A percentile compares a stretch with the other conserved stretches of the same genome.
Evolutionary conservation across 495 filamentous ascomycete genomes (phyloP).

Genomic region (Annulohypoxylon bovei): DNA sequence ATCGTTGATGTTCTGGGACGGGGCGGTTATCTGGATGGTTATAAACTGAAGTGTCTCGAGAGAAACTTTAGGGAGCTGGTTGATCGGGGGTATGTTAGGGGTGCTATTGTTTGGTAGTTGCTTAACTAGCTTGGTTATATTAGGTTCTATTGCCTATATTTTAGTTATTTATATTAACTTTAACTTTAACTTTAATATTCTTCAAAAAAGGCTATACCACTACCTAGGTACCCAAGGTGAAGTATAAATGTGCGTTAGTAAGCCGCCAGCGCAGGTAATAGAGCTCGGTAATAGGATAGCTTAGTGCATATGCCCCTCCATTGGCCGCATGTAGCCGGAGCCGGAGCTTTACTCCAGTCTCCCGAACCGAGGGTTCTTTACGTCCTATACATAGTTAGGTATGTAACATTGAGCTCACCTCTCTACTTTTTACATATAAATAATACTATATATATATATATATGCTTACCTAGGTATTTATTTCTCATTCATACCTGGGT

Average conservation of each 20-base stretch:
- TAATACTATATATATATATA: neutral
- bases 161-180: neutral
- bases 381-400: neutral
- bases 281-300: conserved; percentile 3
- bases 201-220: too few species aligned
- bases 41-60: conserved; percentile 28
- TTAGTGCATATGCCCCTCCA: conserved; percentile 26
- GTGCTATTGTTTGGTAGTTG: conserved; percentile 31
- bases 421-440: neutral
- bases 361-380: conserved; percentile 24
- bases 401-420: too few species aligned
- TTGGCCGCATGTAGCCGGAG: conserved; percentile 39
- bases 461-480: neutral
- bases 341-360: conserved; percentile 25
- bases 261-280: neutral
- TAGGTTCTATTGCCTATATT: neutral
- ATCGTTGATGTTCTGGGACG: conserved; percentile 28
- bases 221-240: too few species aligned
- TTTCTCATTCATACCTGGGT: neutral
- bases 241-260: too few species aligned
- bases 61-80: conserved; percentile 38
- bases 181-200: neutral
- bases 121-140: neutral
- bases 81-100: conserved; percentile 38
- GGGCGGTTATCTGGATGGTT: conserved; percentile 20